Base-by-base conservation (phyloP, 2,329 filamentous ascomycete species). In the Cercospora zeae-maydis region DNA sequence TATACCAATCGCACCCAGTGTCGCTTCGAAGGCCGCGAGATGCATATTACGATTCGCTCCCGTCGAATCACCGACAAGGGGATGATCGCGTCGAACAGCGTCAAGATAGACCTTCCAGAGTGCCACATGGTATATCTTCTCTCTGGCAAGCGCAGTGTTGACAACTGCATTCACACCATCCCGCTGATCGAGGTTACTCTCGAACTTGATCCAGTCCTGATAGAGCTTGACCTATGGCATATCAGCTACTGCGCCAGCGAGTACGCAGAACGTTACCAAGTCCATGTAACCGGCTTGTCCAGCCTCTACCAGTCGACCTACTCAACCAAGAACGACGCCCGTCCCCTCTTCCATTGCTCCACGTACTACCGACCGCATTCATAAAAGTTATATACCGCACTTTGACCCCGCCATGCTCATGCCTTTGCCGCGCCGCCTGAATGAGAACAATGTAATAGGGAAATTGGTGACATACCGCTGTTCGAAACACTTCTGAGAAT, bases 91-190 rank as follows among this genome's bases (percentile, higher is more conserved):
- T 58, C 95, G 91, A 66, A 98, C 91, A 75, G 98, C 97, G 77
- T 97, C 92, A 65, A 99, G 86, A 75, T 99, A 99, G 33, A 92
- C 85, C 6, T 90, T 92, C 92, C 93, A 99, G 19, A 99, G 84
- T 65, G 90, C 86, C 39, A 98, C 89, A 74, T 93, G 91, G 10
- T 53, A 33, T 8, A 53, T 53, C 9, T 91, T 88, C 19, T 95
- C 88, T 8, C 85, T 85, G 69, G 92, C 83, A 39, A 99, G 84
- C 33, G 90, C 92, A 69, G 87, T 86, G 67, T 86, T 87, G 75
- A 99, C 96, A 21, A 99, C 88, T 58, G 87, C 83, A 76, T 97
- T 93, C 14, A 96, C 88, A 52, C 86, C 86, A 62, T 84, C 82
- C 64, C 95, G 89, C 67, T 96, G 91, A 71, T 96, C 92, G 62